Evolutionary conservation across 1,284 basidiomycete species (phyloP), one percentile per base, ranked within the genome.

Genomic region (Agroathelia rolfsii): DNA sequence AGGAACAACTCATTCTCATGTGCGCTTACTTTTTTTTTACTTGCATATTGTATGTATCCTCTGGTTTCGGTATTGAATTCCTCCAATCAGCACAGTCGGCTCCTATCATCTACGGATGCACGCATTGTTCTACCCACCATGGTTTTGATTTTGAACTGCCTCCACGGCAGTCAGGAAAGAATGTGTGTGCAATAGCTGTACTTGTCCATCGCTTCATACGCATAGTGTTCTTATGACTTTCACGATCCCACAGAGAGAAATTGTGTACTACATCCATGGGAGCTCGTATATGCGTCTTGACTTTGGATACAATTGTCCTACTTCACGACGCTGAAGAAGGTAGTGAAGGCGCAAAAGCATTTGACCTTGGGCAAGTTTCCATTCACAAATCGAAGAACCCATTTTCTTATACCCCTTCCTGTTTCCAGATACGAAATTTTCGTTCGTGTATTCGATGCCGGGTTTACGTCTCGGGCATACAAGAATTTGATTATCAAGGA

Each of bases 1-100:
- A 84, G 45, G 79, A 84, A 40, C 68, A 79, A 43, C 71, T 76
- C 27, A 62, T 92, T 8, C 55, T 92, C 36, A 68, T 82, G 88
- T 89, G 53, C 48, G 76, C 48, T 31, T 24, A 35, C 34, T 24
- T 38, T 23, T 18, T 28, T 24, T 43, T 32, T 31, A 19, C 29
- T 35, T 24, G 39, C 42, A 48, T 28, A 55, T 15, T 4, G 22
- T 16, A 30, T 27, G n/a, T n/a, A n/a, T n/a, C n/a, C n/a, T n/a
- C n/a, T n/a, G n/a, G n/a, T n/a, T n/a, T n/a, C n/a, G n/a, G n/a
- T n/a, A n/a, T n/a, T 38, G 33, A 38, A 40, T 39, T 23, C 44
- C 37, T 42, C 33, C 42, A 11, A 18, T 51, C 41, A 47, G 45
- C 41, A 28, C 50, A 89, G 86, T 46, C 83, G 87, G 19, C 59